Percentiles rank a stretch among this genome's conserved stretches.
phyloP scores from a whole-genome alignment of 768 basidiomycete genomes.

The Calvatia gigantea region DNA sequence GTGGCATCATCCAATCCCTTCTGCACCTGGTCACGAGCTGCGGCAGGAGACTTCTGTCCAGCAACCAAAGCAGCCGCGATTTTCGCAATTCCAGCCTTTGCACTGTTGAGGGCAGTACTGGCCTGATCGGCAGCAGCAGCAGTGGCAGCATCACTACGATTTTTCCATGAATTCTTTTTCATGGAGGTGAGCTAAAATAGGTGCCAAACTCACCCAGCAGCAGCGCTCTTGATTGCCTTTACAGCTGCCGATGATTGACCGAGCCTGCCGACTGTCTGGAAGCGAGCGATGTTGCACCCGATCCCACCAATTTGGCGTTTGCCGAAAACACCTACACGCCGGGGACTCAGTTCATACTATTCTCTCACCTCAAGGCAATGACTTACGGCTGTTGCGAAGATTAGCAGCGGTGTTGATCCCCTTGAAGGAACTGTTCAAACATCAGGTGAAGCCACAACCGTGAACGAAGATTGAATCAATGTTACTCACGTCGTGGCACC shows the following conservation, averaged over 20 bases:
- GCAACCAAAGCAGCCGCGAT: constrained; percentile 22
- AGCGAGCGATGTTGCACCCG: constrained; percentile 23
- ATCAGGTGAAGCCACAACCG: background rate
- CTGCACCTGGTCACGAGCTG: constrained; percentile 20
- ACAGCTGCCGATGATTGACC: constrained; percentile 4
- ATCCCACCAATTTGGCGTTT: constrained; percentile 11
- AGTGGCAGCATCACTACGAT: constrained; percentile 20
- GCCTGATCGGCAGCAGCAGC: constrained; percentile 20
- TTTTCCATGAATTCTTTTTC: background rate
- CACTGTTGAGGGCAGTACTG: constrained; percentile 18
- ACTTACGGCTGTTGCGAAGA: constrained; percentile 7
- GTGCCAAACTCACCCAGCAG: constrained; percentile 14
- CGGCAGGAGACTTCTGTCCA: constrained; percentile 19
- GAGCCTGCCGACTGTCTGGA: constrained; percentile 23
- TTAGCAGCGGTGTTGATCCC: background rate
- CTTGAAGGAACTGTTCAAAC: background rate
- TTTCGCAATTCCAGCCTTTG: constrained; percentile 20
- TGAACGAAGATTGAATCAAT: background rate
- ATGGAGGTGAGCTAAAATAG: background rate
- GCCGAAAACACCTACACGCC: constrained; percentile 3
- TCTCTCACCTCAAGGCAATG: background rate
- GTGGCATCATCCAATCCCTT: constrained; percentile 19
- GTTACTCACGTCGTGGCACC: background rate
- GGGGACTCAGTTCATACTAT: background rate
- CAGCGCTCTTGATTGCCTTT: constrained; percentile 8